Evolutionary conservation across 108 stramenopile genomes (phyloP), one percentile per base, ranked within the genome.

Genomic region (Pseudonitzschia multiseries): DNA sequence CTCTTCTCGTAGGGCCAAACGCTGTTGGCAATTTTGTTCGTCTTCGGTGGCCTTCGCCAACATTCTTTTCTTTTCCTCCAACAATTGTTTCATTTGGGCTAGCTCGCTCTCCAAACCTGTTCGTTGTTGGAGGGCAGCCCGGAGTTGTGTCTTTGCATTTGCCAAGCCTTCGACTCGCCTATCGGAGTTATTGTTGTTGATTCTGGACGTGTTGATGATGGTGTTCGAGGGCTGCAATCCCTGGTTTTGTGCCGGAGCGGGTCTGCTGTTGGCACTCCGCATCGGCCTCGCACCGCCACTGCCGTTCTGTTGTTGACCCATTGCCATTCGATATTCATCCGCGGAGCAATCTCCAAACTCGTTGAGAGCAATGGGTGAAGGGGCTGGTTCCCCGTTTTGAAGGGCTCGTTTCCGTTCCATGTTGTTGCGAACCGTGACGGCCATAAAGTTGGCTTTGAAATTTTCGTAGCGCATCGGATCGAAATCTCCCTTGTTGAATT

Each of bases 301-400:
- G 17, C 40, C 40, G n/a, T n/a, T 43, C 31, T 65, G 64, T 28
- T 27, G 57, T 59, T 59, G 57, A 12, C 28, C 26, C 64, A 65
- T 65, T 10, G 42, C 42, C 41, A 24, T 22, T 43, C 64, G 64
- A 77, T 87, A 94, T 77, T 94, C 93, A 28, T 78, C 89, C 56
- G 84, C 87, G 13, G 90, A 87, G 69, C 86, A 87, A 66, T 94
- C 93, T 15, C 87, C 93, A 57, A 79, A 90, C 63, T 91, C 89
- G 73, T 94, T 94, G 65, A 94, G 69, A 27, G 78, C 76, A 73
- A 93, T 81, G 65, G 83, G 75, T 15, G 65, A 54, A 4, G 85
- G 83, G 20, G 80, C 71, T 8, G 83, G 72, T 17, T 65, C 66
- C 10, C 84, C 87, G 13, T 51, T 70, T 27, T 87, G 84, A 50